phyloP scores from a whole-genome alignment of 2,329 filamentous ascomycete genomes.

The Akanthomyces muscarius region DNA sequence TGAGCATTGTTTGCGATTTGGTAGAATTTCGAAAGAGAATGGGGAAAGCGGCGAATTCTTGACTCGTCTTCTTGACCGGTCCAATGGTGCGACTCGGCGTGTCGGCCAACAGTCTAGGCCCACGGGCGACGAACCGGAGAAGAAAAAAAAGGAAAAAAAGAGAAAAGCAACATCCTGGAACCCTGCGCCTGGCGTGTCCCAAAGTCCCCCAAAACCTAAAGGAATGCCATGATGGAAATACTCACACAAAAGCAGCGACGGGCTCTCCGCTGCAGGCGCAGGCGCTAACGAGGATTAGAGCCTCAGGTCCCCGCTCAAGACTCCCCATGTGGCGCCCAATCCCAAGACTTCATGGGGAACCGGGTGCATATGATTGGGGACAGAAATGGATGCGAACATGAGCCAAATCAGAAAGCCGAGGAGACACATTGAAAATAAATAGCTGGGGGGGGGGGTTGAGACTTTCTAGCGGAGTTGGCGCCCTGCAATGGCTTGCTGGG shows the following conservation, averaged over 20 bases:
- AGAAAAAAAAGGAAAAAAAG: not conserved
- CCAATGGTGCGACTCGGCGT: no score
- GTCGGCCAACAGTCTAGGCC: no score
- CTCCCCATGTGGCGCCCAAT: conserved; percentile 9
- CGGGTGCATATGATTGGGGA: conserved; percentile 4
- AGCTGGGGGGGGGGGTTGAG: no score
- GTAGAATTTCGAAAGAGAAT: not conserved
- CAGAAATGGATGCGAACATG: not conserved
- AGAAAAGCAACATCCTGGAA: no score
- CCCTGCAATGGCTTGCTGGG: not conserved
- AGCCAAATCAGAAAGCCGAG: no score
- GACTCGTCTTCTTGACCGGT: no score
- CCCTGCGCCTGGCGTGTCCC: no score
- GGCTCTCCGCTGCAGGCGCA: conserved; percentile 6
- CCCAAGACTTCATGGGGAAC: conserved; percentile 8
- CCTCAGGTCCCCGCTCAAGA: conserved; percentile 5
- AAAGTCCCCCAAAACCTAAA: no score
- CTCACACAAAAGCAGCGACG: conserved; percentile 1
- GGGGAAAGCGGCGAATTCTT: no score
- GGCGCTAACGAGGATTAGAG: not conserved
- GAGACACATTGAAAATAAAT: no score
- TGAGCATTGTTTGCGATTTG: not conserved
- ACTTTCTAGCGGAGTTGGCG: not conserved
- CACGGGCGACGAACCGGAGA: no score
- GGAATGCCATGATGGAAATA: not conserved